Evolutionary conservation across 2,329 filamentous ascomycete genomes (phyloP).

Genomic region (Phoma sp.): DNA sequence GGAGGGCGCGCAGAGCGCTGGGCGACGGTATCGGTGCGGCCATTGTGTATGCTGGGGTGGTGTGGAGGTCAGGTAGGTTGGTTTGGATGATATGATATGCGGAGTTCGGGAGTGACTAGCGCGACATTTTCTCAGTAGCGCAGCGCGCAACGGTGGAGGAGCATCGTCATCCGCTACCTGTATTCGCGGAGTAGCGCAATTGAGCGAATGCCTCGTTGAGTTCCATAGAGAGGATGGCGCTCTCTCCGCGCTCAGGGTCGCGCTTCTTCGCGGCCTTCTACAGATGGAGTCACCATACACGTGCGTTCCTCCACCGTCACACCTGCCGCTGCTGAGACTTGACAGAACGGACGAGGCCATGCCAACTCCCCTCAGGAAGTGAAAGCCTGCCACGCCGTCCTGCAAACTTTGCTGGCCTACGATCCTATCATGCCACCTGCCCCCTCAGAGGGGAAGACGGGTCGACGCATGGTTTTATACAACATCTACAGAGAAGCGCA

Average conservation of each 20-base stretch:
- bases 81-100: conserved; percentile 21
- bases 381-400: not conserved
- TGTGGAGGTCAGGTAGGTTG: not conserved
- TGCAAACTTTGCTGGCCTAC: not conserved
- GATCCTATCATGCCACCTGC: conserved; percentile 5
- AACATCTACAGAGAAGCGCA: not conserved
- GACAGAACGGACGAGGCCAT: conserved; percentile 20
- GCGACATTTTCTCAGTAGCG: conserved; percentile 14
- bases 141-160: not conserved
- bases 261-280: conserved; percentile 55
- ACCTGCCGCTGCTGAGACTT: conserved; percentile 5
- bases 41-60: conserved; percentile 30
- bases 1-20: conserved; percentile 40
- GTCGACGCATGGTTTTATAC: not conserved
- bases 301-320: conserved; percentile 23
- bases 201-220: conserved; percentile 2
- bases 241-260: conserved; percentile 26
- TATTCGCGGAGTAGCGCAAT: not conserved
- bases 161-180: conserved; percentile 6
- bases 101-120: conserved; percentile 24
- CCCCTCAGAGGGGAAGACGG: not conserved
- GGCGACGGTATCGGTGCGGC: conserved; percentile 41
- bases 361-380: not conserved
- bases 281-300: conserved; percentile 46
- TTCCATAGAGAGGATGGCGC: conserved; percentile 21